Percentiles rank a stretch among this genome's conserved stretches.
phyloP scores from a whole-genome alignment of 169 alveolate genomes.

The Cyclospora cayetanensis region DNA sequence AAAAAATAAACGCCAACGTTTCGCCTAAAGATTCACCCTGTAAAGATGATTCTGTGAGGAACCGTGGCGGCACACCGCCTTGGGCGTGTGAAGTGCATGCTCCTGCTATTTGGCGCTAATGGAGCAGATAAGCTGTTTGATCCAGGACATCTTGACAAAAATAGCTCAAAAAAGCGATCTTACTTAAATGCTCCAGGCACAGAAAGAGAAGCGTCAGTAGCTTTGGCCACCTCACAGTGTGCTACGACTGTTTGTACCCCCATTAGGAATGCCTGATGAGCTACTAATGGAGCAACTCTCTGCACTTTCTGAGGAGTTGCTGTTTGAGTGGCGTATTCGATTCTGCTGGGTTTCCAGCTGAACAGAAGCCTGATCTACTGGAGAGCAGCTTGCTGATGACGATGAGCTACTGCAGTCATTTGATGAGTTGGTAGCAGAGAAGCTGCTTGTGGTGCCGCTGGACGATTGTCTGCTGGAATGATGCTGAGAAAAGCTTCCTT shows the following conservation, averaged over 20 bases:
- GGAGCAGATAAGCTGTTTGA: no score
- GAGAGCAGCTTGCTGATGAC: neutral
- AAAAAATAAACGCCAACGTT: no score
- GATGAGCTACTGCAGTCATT: neutral
- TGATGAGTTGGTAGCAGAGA: neutral
- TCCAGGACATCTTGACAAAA: no score
- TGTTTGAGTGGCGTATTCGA: neutral
- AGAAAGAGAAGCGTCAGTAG: no score
- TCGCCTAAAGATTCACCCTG: no score
- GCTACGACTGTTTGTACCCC: conserved; percentile 22
- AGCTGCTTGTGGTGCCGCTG: neutral
- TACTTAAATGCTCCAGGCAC: no score
- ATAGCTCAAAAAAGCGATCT: no score
- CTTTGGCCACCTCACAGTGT: no score
- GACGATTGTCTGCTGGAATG: neutral
- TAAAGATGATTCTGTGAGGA: no score
- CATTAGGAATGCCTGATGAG: neutral
- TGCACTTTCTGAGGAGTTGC: neutral
- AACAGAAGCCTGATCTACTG: neutral
- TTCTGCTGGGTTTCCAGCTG: neutral
- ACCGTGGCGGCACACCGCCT: no score
- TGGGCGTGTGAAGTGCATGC: no score
- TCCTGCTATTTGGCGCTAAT: no score
- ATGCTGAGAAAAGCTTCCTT: neutral
- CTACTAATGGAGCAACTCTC: neutral